These are phyloP conservation scores for Alternaria sp. DNA, from an alignment of 2,329 filamentous ascomycete species.

Conservation along the genomic window DNA sequence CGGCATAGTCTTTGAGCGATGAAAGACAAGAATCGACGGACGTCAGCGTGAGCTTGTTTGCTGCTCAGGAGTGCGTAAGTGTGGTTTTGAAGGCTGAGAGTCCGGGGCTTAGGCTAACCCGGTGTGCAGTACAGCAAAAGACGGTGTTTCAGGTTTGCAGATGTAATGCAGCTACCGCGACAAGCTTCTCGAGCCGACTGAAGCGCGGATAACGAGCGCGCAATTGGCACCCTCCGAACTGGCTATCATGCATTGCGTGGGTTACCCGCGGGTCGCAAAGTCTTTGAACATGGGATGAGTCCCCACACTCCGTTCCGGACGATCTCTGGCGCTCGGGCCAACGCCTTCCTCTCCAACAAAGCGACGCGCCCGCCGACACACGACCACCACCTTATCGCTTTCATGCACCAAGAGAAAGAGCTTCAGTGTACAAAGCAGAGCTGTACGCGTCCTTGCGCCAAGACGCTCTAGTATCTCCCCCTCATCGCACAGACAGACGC, in stretches of 20 bases:
- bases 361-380: neutral
- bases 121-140: conserved; percentile 17
- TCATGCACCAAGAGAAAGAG: neutral
- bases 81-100: conserved; percentile 20
- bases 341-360: neutral
- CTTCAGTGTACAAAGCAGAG: neutral
- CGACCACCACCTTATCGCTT: neutral
- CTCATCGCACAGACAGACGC: conserved; percentile 3
- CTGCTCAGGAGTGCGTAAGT: conserved; percentile 16
- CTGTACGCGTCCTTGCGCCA: neutral
- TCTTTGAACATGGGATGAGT: conserved; percentile 7
- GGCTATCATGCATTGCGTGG: conserved; percentile 14
- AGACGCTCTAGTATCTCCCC: neutral
- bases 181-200: conserved; percentile 15
- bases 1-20: conserved; percentile 23
- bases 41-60: conserved; percentile 8
- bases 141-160: conserved; percentile 25
- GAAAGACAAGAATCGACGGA: conserved; percentile 1
- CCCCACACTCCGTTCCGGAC: conserved; percentile 10
- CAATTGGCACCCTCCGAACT: conserved; percentile 12
- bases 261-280: conserved; percentile 9
- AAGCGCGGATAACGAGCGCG: conserved; percentile 12
- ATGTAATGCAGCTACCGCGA: conserved; percentile 24
- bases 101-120: conserved; percentile 15
- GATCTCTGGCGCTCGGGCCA: conserved; percentile 8